Evolutionary conservation across 169 alveolate species (phyloP).

Genomic region (Ichthyophthirius multifiliis): DNA sequence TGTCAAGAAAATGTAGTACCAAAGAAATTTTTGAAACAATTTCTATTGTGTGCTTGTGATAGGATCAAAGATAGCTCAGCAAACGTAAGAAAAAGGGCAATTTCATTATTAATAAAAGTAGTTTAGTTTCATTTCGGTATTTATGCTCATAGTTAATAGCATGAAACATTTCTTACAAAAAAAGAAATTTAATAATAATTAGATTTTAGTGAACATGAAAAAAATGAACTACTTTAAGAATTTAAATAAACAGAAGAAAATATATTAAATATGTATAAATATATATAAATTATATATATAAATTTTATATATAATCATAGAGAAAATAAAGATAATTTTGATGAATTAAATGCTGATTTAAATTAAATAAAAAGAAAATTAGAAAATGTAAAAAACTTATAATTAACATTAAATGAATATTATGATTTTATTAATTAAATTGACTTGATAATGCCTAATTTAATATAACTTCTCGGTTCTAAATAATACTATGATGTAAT

Average conservation of each 20-base stretch:
- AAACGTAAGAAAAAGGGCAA: slow-evolving; percentile 73
- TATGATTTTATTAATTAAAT: slow-evolving; percentile 42
- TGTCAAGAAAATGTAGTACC: slow-evolving; percentile 62
- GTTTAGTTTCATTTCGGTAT: slow-evolving; percentile 47
- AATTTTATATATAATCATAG: background rate
- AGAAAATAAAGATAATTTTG: background rate
- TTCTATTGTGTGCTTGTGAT: slow-evolving; percentile 50
- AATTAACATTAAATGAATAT: slow-evolving; percentile 46
- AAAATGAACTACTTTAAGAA: slow-evolving; percentile 39
- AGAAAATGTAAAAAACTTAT: slow-evolving; percentile 16
- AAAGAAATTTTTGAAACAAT: slow-evolving; percentile 33
- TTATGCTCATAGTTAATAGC: slow-evolving; percentile 34
- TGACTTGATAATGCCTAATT: slow-evolving; percentile 43
- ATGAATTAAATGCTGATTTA: background rate
- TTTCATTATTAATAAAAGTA: slow-evolving; percentile 47
- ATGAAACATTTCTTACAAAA: slow-evolving; percentile 49
- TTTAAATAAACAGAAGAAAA: slow-evolving; percentile 20
- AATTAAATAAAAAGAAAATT: background rate
- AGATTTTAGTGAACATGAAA: slow-evolving; percentile 29
- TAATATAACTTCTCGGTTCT: slow-evolving; percentile 53
- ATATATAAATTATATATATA: background rate
- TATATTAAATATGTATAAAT: slow-evolving; percentile 5
- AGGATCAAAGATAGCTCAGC: slow-evolving; percentile 71
- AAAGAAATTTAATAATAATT: slow-evolving; percentile 41
- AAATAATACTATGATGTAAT: slow-evolving; percentile 55